These are phyloP conservation scores for Paralagenidium karlingii DNA, from an alignment of 352 stramenopile genomes.

Conservation along the genomic window DNA sequence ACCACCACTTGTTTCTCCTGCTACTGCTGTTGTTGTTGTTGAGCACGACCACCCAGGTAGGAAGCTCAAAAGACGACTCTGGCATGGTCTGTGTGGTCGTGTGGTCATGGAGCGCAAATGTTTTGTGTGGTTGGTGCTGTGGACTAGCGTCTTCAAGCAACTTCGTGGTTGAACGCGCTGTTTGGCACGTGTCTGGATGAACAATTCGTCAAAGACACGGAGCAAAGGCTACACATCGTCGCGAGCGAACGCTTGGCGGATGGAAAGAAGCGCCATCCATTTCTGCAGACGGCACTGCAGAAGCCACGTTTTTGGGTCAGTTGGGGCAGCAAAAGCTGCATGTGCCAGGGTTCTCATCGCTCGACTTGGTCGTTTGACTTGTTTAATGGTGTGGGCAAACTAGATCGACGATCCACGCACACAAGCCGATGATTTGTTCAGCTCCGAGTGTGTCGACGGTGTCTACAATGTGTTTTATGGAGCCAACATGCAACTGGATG, in stretches of 20 bases:
- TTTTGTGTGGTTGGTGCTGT: no score
- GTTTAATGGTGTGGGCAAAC: not conserved
- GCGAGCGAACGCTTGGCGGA: not conserved
- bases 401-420: slow-evolving; percentile 12
- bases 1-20: no score
- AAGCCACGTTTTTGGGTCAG: slow-evolving; percentile 8
- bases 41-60: no score
- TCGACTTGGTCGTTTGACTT: not conserved
- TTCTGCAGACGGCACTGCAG: slow-evolving; percentile 13
- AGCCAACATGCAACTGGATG: no score
- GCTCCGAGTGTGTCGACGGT: slow-evolving; percentile 4
- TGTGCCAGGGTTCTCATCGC: no score
- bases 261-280: slow-evolving; percentile 8
- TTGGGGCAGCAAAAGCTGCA: no score
- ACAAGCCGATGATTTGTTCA: not conserved
- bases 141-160: no score
- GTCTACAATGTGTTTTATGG: slow-evolving; percentile 11
- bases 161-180: no score
- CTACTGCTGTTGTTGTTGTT: no score
- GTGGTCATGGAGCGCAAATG: no score
- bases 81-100: no score
- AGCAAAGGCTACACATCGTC: slow-evolving; percentile 2
- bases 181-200: slow-evolving; percentile 27
- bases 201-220: slow-evolving; percentile 10
- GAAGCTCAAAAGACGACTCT: no score